phyloP scores from a whole-genome alignment of 257 asterid genomes.

The Solanum corneliomulleri region DNA sequence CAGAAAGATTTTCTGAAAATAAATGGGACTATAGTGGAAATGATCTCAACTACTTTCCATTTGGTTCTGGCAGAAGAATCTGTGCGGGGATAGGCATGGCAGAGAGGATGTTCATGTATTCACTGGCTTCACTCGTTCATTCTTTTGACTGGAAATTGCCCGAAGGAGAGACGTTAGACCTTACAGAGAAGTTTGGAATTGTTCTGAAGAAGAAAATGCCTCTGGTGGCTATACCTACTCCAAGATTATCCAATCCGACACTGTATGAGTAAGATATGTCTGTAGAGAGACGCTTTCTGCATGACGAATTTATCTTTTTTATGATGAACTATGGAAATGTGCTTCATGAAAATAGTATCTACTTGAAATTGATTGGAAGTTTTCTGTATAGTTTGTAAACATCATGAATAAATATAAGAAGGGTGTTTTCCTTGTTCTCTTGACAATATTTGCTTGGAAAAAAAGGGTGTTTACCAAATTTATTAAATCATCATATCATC shows the following conservation, averaged over 20 bases:
- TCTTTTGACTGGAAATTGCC: constrained; percentile 46
- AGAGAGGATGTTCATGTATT: constrained; percentile 51
- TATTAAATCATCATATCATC: too few relatives aligned
- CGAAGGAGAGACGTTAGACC: constrained; percentile 23
- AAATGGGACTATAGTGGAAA: constrained; percentile 44
- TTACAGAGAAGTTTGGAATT: constrained; percentile 54
- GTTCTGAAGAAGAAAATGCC: constrained; percentile 44
- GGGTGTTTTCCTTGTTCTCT: neutral
- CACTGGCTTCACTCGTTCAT: constrained; percentile 51
- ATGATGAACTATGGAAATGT: neutral
- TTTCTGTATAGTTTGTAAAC: neutral
- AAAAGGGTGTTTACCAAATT: too few relatives aligned
- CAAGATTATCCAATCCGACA: constrained; percentile 25
- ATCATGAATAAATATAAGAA: neutral
- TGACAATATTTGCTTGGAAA: neutral
- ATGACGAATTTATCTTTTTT: neutral
- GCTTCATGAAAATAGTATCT: neutral
- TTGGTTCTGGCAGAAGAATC: constrained; percentile 62
- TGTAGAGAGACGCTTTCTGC: neutral
- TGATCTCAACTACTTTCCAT: constrained; percentile 47
- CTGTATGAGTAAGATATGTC: constrained; percentile 15
- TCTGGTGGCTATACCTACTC: constrained; percentile 45
- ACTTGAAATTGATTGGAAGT: neutral
- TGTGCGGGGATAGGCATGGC: constrained; percentile 61
- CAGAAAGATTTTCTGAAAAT: constrained; percentile 34